Evolutionary conservation across 2,329 filamentous ascomycete genomes (phyloP).

Genomic region (Gremmenia infestans): DNA sequence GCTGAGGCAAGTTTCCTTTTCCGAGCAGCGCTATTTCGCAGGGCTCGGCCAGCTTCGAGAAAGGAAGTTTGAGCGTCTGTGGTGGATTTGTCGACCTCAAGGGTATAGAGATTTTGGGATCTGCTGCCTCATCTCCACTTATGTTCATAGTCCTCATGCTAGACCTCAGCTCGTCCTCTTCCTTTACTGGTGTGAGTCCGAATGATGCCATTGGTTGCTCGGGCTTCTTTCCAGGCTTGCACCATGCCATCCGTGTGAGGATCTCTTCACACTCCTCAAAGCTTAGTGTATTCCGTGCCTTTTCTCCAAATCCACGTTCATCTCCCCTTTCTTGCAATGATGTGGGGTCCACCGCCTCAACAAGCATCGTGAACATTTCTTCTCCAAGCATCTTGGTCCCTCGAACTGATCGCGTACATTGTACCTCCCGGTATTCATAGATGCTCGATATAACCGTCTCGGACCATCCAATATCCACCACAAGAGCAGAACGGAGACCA

Average conservation of each 20-base stretch:
- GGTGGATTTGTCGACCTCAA: slow-evolving; percentile 41
- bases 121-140: slow-evolving; percentile 10
- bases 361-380: slow-evolving; percentile 61
- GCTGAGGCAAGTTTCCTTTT: slow-evolving; percentile 45
- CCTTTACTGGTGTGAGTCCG: slow-evolving; percentile 48
- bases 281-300: slow-evolving; percentile 38
- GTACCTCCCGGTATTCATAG: slow-evolving; percentile 85
- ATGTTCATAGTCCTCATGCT: slow-evolving; percentile 24
- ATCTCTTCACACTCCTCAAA: slow-evolving; percentile 84
- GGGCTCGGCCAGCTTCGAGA: slow-evolving; percentile 65
- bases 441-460: slow-evolving; percentile 83
- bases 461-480: slow-evolving; percentile 88
- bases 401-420: slow-evolving; percentile 63
- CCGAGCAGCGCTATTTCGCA: slow-evolving; percentile 72
- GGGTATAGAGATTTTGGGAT: slow-evolving; percentile 36
- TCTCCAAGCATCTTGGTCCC: slow-evolving; percentile 68
- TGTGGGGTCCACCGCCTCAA: slow-evolving; percentile 36
- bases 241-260: slow-evolving; percentile 73
- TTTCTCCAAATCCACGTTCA: slow-evolving; percentile 7
- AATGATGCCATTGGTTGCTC: slow-evolving; percentile 16
- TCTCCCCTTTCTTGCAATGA: slow-evolving; percentile 20
- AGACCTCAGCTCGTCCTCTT: slow-evolving; percentile 48
- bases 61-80: slow-evolving; percentile 58
- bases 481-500: slow-evolving; percentile 77
- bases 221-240: slow-evolving; percentile 37